Evolutionary conservation across 371 early-diverging fungal species (phyloP).

Genomic region (Blakeslea trispora): DNA sequence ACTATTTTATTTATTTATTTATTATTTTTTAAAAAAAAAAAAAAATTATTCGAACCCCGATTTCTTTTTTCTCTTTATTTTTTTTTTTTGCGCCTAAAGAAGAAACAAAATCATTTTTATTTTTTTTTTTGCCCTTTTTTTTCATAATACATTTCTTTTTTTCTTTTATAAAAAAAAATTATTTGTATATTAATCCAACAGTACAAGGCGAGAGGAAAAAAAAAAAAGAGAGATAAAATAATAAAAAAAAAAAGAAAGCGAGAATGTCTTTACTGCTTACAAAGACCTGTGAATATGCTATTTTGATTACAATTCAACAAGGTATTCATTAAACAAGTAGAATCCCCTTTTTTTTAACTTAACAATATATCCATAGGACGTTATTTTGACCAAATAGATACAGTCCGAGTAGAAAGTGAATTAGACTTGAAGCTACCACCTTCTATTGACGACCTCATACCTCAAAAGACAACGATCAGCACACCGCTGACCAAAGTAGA

Average conservation of each 20-base stretch:
- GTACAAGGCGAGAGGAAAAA: too few relatives aligned
- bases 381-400: slow-evolving; percentile 28
- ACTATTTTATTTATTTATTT: too few relatives aligned
- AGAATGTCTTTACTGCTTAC: slow-evolving; percentile 49
- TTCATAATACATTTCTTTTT: slow-evolving; percentile 1
- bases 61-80: too few relatives aligned
- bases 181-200: too few relatives aligned
- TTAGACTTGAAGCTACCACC: slow-evolving; percentile 45
- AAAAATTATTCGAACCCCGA: too few relatives aligned
- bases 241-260: not conserved
- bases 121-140: not conserved
- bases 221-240: too few relatives aligned
- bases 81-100: not conserved
- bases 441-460: slow-evolving; percentile 49
- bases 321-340: slow-evolving; percentile 25
- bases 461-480: slow-evolving; percentile 38
- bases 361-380: slow-evolving; percentile 33
- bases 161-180: too few relatives aligned
- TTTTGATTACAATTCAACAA: slow-evolving; percentile 48
- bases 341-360: slow-evolving; percentile 10
- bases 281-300: slow-evolving; percentile 53
- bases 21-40: too few relatives aligned
- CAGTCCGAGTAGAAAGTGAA: slow-evolving; percentile 35
- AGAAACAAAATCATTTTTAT: slow-evolving; percentile 8
- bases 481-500: slow-evolving; percentile 31